Evolutionary conservation across 805 yeast species (phyloP).

Genomic region (Naumovozyma dairenensis): DNA sequence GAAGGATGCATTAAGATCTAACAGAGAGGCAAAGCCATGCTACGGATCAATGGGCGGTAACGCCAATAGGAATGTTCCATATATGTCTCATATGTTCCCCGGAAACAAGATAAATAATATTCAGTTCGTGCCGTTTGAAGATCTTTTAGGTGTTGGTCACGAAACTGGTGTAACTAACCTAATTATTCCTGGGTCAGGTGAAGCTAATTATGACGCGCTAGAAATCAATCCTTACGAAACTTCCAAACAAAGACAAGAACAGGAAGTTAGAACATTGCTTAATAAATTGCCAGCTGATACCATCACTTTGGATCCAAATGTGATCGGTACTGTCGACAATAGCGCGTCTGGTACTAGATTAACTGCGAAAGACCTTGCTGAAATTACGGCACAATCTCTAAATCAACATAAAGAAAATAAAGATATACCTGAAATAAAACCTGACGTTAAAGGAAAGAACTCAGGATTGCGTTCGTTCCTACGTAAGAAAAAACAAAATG

Average conservation of each 20-base stretch:
- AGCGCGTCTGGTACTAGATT: constrained; percentile 55
- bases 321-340: constrained; percentile 75
- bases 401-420: constrained; percentile 33
- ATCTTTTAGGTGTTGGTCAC: constrained; percentile 87
- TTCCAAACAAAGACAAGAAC: constrained; percentile 84
- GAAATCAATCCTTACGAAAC: constrained; percentile 91
- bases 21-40: constrained; percentile 40
- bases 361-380: constrained; percentile 48
- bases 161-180: constrained; percentile 68
- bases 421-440: constrained; percentile 47
- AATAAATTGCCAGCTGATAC: constrained; percentile 89
- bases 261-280: constrained; percentile 75
- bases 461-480: constrained; percentile 71
- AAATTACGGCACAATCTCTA: constrained; percentile 30
- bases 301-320: constrained; percentile 80
- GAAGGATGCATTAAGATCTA: constrained; percentile 64
- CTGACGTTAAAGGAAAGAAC: constrained; percentile 69
- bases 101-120: constrained; percentile 61
- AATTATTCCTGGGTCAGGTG: constrained; percentile 94
- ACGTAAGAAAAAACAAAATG: constrained; percentile 77
- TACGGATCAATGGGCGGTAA: constrained; percentile 30
- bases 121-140: constrained; percentile 88
- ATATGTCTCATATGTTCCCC: constrained; percentile 82
- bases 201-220: constrained; percentile 90
- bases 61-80: constrained; percentile 49